Conservation (phyloP, 306 rosid species). For the Albizia julibrissin region DNA sequence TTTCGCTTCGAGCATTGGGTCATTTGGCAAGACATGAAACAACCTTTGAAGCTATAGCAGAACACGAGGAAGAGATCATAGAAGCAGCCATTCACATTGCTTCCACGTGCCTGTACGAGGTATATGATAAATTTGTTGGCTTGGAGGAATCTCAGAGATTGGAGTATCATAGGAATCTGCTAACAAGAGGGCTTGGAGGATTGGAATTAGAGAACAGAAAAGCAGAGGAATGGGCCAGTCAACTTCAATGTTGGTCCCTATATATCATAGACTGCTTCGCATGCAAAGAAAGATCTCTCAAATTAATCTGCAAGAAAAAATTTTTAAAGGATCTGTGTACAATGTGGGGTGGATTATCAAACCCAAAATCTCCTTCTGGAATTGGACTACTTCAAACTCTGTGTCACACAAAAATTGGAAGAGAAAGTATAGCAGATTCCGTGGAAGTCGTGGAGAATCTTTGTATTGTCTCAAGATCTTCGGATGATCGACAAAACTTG, state of each 20-base stretch:
- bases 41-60: constrained; percentile 44
- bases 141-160: constrained; percentile 45
- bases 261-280: constrained; percentile 61
- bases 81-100: constrained; percentile 48
- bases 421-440: constrained; percentile 43
- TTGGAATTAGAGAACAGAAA: constrained; percentile 55
- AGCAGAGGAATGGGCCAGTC: constrained; percentile 80
- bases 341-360: constrained; percentile 61
- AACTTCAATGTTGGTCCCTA: constrained; percentile 71
- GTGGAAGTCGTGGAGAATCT: constrained; percentile 44
- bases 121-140: constrained; percentile 47
- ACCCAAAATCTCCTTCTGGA: constrained; percentile 53
- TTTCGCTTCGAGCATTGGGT: constrained; percentile 66
- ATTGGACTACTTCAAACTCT: constrained; percentile 58
- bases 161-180: constrained; percentile 59
- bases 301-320: constrained; percentile 45
- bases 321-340: constrained; percentile 51
- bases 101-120: constrained; percentile 47
- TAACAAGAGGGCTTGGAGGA: constrained; percentile 68
- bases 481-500: constrained; percentile 56
- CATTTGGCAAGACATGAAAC: constrained; percentile 58
- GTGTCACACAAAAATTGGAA: constrained; percentile 54
- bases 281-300: constrained; percentile 50
- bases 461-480: constrained; percentile 65
- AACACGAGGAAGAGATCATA: constrained; percentile 47